A percentile compares a stretch with the other conserved stretches of the same genome.
Evolutionary conservation across 768 basidiomycete species (phyloP).

Genomic region (Lactarius indigo): DNA sequence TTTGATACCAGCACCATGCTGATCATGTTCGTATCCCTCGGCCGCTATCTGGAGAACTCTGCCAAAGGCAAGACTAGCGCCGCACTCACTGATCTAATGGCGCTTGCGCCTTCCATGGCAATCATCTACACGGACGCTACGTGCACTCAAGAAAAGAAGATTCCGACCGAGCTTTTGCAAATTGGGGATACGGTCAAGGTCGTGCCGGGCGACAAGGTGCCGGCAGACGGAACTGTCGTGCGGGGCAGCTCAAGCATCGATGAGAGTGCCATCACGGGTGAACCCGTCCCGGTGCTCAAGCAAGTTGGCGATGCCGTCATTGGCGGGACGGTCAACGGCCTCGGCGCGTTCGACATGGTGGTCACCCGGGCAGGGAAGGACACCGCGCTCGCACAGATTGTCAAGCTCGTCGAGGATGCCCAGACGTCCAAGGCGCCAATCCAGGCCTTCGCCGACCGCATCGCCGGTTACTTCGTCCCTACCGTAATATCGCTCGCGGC

Average conservation of each 20-base stretch:
- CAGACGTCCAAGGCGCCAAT: constrained; percentile 98
- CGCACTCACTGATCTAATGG: constrained; percentile 94
- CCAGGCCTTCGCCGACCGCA: constrained; percentile 91
- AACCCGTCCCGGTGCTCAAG: constrained; percentile 86
- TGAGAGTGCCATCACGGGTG: constrained; percentile 96
- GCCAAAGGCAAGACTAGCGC: constrained; percentile 98
- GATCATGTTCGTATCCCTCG: constrained; percentile 94
- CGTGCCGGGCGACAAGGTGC: constrained; percentile 94
- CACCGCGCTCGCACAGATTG: constrained; percentile 94
- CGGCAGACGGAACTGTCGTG: constrained; percentile 90
- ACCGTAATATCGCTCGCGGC: constrained; percentile 78
- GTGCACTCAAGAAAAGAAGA: constrained; percentile 82
- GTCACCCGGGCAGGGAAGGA: constrained; percentile 96
- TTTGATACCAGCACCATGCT: constrained; percentile 99
- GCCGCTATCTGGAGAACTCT: constrained; percentile 92
- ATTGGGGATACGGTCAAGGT: constrained; percentile 91
- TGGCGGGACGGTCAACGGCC: constrained; percentile 94
- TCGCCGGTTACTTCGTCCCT: constrained; percentile 95
- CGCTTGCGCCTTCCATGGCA: constrained; percentile 91
- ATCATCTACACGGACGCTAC: constrained; percentile 89
- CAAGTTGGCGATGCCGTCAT: constrained; percentile 82
- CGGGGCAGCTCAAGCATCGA: constrained; percentile 86
- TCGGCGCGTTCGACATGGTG: constrained; percentile 96
- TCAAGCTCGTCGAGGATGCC: constrained; percentile 94
- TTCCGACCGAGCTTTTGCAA: constrained; percentile 92